These are phyloP conservation scores for Acer campestre DNA, from an alignment of 345 rosid genomes.

Conservation along the genomic window DNA sequence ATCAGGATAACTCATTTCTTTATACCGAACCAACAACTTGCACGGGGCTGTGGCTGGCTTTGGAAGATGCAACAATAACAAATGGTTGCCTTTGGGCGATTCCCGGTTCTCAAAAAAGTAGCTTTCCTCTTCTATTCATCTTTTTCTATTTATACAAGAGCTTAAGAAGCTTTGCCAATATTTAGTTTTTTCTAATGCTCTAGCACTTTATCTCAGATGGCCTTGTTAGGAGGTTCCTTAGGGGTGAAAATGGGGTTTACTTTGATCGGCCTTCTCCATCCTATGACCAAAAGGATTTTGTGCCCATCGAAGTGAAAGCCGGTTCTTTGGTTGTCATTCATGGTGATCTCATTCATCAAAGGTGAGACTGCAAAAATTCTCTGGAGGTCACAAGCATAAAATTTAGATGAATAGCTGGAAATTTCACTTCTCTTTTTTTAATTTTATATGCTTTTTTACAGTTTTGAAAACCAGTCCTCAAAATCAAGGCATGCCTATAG, in stretches of 20 bases:
- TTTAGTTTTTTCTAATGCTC: not conserved
- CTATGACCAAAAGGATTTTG: conserved; percentile 80
- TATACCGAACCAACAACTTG: conserved; percentile 88
- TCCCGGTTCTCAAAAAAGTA: conserved; percentile 95
- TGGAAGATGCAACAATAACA: conserved; percentile 79
- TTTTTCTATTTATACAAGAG: not conserved
- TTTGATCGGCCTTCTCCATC: conserved; percentile 77
- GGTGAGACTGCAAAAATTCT: conserved; percentile 42
- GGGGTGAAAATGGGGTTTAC: conserved; percentile 75
- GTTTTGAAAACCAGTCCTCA: conserved; percentile 79
- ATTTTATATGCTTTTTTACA: conserved; percentile 28
- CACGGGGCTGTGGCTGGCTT: conserved; percentile 94
- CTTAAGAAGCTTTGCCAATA: not conserved
- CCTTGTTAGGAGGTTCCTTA: conserved; percentile 79
- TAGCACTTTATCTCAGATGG: conserved; percentile 56
- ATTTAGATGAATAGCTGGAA: not conserved
- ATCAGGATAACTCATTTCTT: conserved; percentile 91
- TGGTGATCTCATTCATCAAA: conserved; percentile 90
- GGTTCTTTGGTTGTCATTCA: conserved; percentile 90
- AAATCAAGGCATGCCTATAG: conserved; percentile 96
- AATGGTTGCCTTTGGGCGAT: conserved; percentile 99
- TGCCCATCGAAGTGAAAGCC: conserved; percentile 88
- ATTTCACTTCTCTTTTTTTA: conserved; percentile 4
- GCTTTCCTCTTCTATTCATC: not conserved
- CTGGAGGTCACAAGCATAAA: not conserved